These are phyloP conservation scores for Fabrea salina DNA, from an alignment of 169 alveolate species.

Conservation along the genomic window DNA sequence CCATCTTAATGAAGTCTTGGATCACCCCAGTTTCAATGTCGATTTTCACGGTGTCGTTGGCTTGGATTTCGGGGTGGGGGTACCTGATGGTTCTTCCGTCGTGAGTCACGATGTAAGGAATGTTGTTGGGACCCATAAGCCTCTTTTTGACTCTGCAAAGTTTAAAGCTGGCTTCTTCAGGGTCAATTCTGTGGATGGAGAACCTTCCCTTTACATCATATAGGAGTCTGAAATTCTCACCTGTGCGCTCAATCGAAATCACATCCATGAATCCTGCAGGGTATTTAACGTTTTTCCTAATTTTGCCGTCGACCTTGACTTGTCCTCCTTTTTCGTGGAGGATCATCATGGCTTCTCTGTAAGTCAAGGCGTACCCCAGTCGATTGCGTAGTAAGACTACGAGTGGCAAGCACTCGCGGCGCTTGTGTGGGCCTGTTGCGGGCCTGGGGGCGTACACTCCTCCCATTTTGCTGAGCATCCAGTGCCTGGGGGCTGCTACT, in stretches of 20 bases:
- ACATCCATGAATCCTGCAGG: conserved; percentile 98
- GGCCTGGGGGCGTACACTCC: conserved; percentile 92
- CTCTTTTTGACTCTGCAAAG: conserved; percentile 94
- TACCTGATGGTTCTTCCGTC: conserved; percentile 98
- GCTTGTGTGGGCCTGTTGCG: conserved; percentile 96
- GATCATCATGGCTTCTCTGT: conserved; percentile 92
- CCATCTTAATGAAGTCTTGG: conserved; percentile 92
- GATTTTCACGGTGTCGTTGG: conserved; percentile 93
- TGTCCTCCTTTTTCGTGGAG: conserved; percentile 92
- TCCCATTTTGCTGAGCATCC: conserved; percentile 97
- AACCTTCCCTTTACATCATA: conserved; percentile 98
- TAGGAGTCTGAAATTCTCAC: conserved; percentile 94
- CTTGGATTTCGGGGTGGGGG: conserved; percentile 97
- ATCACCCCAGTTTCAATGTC: conserved; percentile 95
- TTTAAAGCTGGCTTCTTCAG: conserved; percentile 95
- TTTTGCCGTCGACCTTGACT: conserved; percentile 95
- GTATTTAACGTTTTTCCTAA: conserved; percentile 95
- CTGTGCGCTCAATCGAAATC: conserved; percentile 91
- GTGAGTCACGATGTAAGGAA: conserved; percentile 96
- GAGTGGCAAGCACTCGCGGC: conserved; percentile 96
- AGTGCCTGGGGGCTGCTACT: conserved; percentile 97
- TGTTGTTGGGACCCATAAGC: conserved; percentile 93
- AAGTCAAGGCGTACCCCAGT: conserved; percentile 91
- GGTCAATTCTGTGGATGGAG: conserved; percentile 91
- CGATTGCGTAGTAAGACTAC: conserved; percentile 92